Conservation (phyloP, 306 rosid genomes). For the Quercus wislizeni region DNA sequence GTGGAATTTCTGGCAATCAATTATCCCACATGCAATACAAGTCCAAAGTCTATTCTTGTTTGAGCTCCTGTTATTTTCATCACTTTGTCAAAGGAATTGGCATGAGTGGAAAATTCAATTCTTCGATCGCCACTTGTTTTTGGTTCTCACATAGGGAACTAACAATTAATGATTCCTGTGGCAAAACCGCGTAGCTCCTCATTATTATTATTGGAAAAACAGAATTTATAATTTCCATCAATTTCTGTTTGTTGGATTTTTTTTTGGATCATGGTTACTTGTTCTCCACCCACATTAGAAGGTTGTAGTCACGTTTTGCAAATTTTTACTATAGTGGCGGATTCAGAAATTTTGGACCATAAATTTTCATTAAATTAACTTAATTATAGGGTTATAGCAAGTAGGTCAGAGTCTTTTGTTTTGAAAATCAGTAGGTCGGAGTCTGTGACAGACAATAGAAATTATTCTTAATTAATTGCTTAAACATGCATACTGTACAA, state of each 20-base stretch:
- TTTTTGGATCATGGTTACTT: not conserved
- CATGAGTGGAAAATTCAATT: not conserved
- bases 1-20: no score
- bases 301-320: not conserved
- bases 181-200: not conserved
- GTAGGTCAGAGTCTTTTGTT: slow-evolving; percentile 3
- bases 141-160: not conserved
- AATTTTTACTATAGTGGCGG: not conserved
- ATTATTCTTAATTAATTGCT: not conserved
- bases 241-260: not conserved
- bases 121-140: not conserved
- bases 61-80: not conserved
- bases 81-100: not conserved
- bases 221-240: not conserved
- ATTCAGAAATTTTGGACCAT: not conserved
- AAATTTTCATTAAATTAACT: slow-evolving; percentile 9
- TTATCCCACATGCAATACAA: no score
- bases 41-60: no score
- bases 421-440: not conserved
- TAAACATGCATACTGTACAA: slow-evolving; percentile 3
- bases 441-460: not conserved
- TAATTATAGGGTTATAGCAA: not conserved
- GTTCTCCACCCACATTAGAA: not conserved
- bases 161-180: not conserved
- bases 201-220: not conserved